Conservation (phyloP, 1,139 yeast genomes). For the Diutina siamensis region DNA sequence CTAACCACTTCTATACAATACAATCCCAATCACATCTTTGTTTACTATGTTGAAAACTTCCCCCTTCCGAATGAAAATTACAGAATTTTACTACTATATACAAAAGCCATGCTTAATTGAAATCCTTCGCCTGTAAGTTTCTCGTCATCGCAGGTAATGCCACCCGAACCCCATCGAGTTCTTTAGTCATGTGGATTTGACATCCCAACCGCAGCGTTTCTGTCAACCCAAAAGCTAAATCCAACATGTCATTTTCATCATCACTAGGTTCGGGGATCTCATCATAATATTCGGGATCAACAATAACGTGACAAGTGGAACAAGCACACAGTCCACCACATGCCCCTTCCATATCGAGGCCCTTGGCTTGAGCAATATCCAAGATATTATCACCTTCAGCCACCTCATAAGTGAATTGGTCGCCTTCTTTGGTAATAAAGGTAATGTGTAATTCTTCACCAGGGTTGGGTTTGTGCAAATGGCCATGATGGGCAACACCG, state of each 20-base stretch:
- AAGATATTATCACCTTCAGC: slow-evolving; percentile 86
- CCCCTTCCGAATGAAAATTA: background rate
- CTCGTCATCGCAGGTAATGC: slow-evolving; percentile 97
- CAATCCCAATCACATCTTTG: background rate
- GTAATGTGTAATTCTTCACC: slow-evolving; percentile 91
- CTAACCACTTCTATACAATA: background rate
- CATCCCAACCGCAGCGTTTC: slow-evolving; percentile 96
- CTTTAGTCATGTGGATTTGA: slow-evolving; percentile 81
- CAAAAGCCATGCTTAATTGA: too few relatives aligned
- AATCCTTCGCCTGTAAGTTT: slow-evolving; percentile 73
- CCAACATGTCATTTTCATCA: slow-evolving; percentile 97
- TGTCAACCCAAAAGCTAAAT: slow-evolving; percentile 91
- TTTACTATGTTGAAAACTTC: background rate
- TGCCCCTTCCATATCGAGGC: slow-evolving; percentile 95
- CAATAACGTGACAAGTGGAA: slow-evolving; percentile 92
- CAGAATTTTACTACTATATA: too few relatives aligned
- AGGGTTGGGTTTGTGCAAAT: slow-evolving; percentile 77
- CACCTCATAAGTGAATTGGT: slow-evolving; percentile 69
- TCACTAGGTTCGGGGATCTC: slow-evolving; percentile 90
- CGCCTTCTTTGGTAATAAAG: slow-evolving; percentile 86
- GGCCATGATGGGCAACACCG: slow-evolving; percentile 48
- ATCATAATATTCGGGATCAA: slow-evolving; percentile 91
- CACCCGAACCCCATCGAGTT: slow-evolving; percentile 86
- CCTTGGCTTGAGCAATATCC: slow-evolving; percentile 91
- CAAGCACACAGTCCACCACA: slow-evolving; percentile 99